Percentiles rank a stretch among this genome's conserved stretches.
Conservation (phyloP, 164 flowering plant species). For the Tetrastigma voinierianum region DNA sequence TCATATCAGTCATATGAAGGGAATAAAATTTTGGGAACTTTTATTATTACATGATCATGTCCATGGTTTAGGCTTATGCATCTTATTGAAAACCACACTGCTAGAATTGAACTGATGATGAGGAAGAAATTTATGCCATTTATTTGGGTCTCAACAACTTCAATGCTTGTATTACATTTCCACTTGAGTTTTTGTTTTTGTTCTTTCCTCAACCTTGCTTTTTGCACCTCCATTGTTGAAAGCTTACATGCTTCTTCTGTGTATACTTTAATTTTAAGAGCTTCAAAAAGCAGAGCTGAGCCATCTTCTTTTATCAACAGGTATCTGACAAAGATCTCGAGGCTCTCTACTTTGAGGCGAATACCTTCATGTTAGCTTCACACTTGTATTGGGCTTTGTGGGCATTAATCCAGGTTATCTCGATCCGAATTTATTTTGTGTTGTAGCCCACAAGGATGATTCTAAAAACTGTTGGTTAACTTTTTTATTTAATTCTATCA, state of each 20-base stretch:
- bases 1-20: too few relatives aligned
- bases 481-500: background rate
- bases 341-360: constrained; percentile 78
- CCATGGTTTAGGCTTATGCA: too few relatives aligned
- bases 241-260: background rate
- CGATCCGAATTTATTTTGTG: background rate
- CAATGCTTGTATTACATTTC: background rate
- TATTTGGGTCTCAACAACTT: too few relatives aligned
- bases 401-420: constrained; percentile 89
- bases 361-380: constrained; percentile 68
- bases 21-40: too few relatives aligned
- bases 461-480: background rate
- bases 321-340: constrained; percentile 66
- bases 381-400: constrained; percentile 95
- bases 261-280: background rate
- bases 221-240: background rate
- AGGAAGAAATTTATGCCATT: too few relatives aligned
- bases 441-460: constrained; percentile 1
- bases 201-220: background rate
- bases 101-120: too few relatives aligned
- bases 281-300: background rate
- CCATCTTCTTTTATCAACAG: constrained; percentile 27
- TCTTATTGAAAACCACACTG: too few relatives aligned
- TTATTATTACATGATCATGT: too few relatives aligned
- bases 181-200: background rate